phyloP scores from a whole-genome alignment of 2,329 filamentous ascomycete species.

The Lachnellula occidentalis region DNA sequence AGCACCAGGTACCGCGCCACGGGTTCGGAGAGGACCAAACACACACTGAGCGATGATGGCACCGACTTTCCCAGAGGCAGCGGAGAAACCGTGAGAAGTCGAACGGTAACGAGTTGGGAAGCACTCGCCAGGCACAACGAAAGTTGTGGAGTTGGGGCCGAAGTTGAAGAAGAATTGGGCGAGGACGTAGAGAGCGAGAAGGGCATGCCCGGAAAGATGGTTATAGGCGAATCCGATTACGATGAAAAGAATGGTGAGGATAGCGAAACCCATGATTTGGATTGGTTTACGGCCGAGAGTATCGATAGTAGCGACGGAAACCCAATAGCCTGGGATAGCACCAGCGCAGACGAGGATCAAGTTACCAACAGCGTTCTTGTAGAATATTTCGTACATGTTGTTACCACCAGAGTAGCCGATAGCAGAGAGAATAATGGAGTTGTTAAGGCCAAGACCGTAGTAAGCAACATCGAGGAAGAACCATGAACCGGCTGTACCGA shows the following conservation, averaged over 20 bases:
- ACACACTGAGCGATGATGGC: conserved; percentile 40
- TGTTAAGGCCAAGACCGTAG: conserved; percentile 70
- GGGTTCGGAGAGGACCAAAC: conserved; percentile 47
- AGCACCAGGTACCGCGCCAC: conserved; percentile 26
- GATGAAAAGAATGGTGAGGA: conserved; percentile 58
- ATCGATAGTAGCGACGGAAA: conserved; percentile 68
- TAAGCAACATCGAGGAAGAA: conserved; percentile 53
- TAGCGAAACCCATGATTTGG: conserved; percentile 57
- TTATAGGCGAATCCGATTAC: conserved; percentile 57
- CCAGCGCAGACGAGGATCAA: conserved; percentile 74
- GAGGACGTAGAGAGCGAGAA: conserved; percentile 58
- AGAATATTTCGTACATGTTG: conserved; percentile 62
- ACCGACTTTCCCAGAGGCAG: conserved; percentile 34
- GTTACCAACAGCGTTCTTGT: conserved; percentile 70
- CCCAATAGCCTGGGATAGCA: conserved; percentile 76
- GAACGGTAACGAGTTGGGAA: conserved; percentile 35
- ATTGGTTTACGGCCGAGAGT: conserved; percentile 75
- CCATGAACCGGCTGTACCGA: conserved; percentile 82
- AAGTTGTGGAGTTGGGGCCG: conserved; percentile 36
- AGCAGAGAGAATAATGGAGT: conserved; percentile 62
- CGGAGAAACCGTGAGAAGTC: conserved; percentile 33
- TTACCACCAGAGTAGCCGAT: conserved; percentile 65
- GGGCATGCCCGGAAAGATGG: conserved; percentile 41
- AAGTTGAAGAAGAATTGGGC: conserved; percentile 65
- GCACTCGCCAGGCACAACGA: conserved; percentile 34